phyloP scores from a whole-genome alignment of 345 rosid genomes.

The Eucalyptus polybractea region DNA sequence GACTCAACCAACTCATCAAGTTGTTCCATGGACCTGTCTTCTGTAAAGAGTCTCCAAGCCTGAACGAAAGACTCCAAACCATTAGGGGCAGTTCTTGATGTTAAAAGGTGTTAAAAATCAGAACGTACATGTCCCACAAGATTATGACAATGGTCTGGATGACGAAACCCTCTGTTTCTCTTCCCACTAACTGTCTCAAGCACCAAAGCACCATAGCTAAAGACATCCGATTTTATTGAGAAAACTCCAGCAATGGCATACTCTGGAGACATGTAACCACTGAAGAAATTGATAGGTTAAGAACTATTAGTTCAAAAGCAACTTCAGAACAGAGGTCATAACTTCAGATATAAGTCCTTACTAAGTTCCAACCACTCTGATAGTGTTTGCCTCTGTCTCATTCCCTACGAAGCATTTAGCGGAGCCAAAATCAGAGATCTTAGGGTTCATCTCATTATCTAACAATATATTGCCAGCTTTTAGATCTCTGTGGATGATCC shows the following conservation, averaged over 20 bases:
- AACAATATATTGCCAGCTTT: constrained; percentile 21
- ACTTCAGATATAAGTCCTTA: not conserved
- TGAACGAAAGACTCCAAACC: not conserved
- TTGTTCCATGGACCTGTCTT: constrained; percentile 8
- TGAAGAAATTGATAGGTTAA: not conserved
- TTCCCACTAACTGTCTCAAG: constrained; percentile 18
- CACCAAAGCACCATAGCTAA: constrained; percentile 22
- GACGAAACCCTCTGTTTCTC: constrained; percentile 15
- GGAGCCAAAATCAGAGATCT: constrained; percentile 21
- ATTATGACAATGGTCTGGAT: not conserved
- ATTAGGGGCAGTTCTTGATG: not conserved
- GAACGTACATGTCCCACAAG: constrained; percentile 11
- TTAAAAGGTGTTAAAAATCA: not conserved
- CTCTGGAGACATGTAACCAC: constrained; percentile 23
- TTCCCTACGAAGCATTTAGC: constrained; percentile 14
- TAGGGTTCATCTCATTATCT: constrained; percentile 17
- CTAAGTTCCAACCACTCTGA: constrained; percentile 24
- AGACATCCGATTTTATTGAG: constrained; percentile 25
- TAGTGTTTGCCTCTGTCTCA: constrained; percentile 6
- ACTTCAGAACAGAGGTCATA: not conserved
- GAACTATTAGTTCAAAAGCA: not conserved
- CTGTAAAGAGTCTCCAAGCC: constrained; percentile 25
- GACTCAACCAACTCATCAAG: not conserved
- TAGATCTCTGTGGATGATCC: constrained; percentile 21
- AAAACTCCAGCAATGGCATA: constrained; percentile 22